These are phyloP conservation scores for Cordia subcordata DNA, from an alignment of 257 asterid genomes.

Conservation along the genomic window DNA sequence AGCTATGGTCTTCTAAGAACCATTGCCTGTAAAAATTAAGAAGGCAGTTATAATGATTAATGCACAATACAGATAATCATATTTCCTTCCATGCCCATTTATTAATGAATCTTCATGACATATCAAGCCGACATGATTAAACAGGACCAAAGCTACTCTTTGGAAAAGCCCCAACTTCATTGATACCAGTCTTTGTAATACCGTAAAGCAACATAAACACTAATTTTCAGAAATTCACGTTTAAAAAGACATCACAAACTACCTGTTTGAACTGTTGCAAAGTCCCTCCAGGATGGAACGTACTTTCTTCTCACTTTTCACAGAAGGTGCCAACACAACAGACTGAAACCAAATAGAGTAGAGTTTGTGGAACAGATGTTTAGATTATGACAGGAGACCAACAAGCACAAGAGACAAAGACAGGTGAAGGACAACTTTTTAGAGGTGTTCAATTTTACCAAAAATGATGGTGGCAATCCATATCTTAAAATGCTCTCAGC, in stretches of 20 bases:
- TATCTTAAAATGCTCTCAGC: slow-evolving; percentile 87
- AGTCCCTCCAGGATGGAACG: slow-evolving; percentile 76
- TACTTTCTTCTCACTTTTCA: slow-evolving; percentile 83
- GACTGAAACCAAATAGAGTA: slow-evolving; percentile 45
- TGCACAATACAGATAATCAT: too few species aligned
- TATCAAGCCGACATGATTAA: too few species aligned
- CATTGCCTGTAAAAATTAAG: too few species aligned
- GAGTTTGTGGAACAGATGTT: neutral
- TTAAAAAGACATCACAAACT: slow-evolving; percentile 12
- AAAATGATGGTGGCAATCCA: slow-evolving; percentile 72
- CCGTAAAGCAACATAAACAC: neutral
- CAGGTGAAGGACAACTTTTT: neutral
- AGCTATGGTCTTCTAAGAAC: too few species aligned
- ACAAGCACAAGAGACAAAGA: neutral
- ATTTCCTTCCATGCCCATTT: too few species aligned
- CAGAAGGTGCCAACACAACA: slow-evolving; percentile 69
- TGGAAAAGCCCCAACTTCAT: neutral
- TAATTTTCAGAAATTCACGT: slow-evolving; percentile 1
- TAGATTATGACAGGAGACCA: neutral
- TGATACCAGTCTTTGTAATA: neutral
- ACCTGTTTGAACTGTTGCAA: slow-evolving; percentile 72
- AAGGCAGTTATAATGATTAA: too few species aligned
- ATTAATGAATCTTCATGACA: too few species aligned
- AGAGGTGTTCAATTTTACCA: slow-evolving; percentile 27
- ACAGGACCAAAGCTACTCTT: too few species aligned